phyloP scores from a whole-genome alignment of 306 rosid genomes.

The Malus sylvestris region DNA sequence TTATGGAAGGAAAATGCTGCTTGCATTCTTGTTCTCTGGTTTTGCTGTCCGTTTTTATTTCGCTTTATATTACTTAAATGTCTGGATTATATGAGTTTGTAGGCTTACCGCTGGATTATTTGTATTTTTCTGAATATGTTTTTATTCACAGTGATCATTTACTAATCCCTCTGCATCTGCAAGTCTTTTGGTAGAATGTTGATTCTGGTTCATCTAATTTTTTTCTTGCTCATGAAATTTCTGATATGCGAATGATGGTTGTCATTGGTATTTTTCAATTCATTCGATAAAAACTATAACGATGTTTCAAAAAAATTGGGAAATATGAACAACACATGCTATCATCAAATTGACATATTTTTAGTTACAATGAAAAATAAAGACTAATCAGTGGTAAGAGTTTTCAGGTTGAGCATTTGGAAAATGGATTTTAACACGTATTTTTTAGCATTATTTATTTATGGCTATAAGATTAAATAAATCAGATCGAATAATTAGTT shows the following conservation, averaged over 20 bases:
- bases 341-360: no score
- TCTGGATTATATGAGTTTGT: constrained; percentile 7
- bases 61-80: constrained; percentile 12
- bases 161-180: not conserved
- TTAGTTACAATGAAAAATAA: no score
- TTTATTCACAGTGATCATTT: constrained; percentile 1
- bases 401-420: not conserved
- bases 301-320: no score
- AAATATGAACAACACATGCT: no score
- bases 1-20: constrained; percentile 17
- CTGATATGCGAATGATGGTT: not conserved
- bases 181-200: not conserved
- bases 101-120: constrained; percentile 9
- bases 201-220: not conserved
- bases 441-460: no score
- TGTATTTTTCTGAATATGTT: not conserved
- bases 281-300: no score
- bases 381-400: not conserved
- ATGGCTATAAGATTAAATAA: no score
- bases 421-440: no score
- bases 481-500: no score
- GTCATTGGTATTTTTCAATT: no score
- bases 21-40: constrained; percentile 3
- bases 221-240: not conserved
- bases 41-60: not conserved